Evolutionary conservation across 106 monocot species (phyloP).

Genomic region (Xerophyta viscosa): DNA sequence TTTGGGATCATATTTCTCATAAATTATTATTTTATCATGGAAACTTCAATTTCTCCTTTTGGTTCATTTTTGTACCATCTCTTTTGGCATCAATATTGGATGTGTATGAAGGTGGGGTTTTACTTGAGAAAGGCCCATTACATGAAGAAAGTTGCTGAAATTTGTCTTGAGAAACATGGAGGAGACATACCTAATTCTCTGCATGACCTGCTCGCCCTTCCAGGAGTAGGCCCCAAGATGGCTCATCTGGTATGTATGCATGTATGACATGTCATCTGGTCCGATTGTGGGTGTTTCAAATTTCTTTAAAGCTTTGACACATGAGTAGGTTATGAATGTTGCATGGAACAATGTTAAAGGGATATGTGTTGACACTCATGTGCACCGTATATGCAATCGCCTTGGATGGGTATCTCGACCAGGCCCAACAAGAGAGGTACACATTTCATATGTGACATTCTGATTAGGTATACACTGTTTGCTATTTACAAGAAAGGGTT

Average conservation of each 20-base stretch:
- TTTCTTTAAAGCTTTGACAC: neutral
- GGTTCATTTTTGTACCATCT: no score
- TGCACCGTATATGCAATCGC: conserved; percentile 96
- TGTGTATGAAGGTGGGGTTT: conserved; percentile 89
- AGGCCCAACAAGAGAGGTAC: conserved; percentile 55
- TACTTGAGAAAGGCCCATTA: conserved; percentile 84
- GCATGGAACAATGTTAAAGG: conserved; percentile 93
- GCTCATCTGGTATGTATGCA: conserved; percentile 81
- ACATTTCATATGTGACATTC: no score
- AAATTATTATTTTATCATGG: no score
- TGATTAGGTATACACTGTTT: no score
- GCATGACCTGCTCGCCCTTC: conserved; percentile 72
- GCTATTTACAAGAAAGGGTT: no score
- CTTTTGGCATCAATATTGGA: no score
- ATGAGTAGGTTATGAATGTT: conserved; percentile 76
- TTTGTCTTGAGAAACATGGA: conserved; percentile 67
- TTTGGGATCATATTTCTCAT: no score
- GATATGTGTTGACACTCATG: conserved; percentile 98
- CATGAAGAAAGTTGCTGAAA: conserved; percentile 79
- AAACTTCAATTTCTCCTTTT: no score
- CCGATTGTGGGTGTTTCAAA: neutral
- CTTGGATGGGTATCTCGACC: conserved; percentile 85
- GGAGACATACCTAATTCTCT: conserved; percentile 88
- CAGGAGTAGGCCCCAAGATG: conserved; percentile 96
- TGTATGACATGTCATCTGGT: neutral